These are phyloP conservation scores for Solanum lignicaule DNA, from an alignment of 257 asterid species.

Conservation along the genomic window DNA sequence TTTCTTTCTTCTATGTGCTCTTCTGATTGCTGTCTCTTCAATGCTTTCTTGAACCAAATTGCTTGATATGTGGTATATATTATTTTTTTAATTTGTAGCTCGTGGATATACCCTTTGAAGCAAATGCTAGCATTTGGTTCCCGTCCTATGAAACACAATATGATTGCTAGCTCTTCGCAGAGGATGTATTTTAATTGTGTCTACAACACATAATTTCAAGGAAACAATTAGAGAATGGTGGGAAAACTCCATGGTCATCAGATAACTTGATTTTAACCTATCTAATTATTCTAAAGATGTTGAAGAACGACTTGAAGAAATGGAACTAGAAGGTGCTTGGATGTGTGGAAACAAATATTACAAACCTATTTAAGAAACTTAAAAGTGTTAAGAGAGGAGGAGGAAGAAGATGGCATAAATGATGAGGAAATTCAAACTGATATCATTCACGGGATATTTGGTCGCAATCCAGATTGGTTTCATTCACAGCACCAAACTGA, in stretches of 20 bases:
- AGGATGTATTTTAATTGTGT: background rate
- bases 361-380: background rate
- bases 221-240: background rate
- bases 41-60: background rate
- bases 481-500: slow-evolving; percentile 1
- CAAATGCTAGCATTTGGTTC: background rate
- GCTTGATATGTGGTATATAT: background rate
- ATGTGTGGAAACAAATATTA: background rate
- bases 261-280: background rate
- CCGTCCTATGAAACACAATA: background rate
- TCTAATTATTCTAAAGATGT: background rate
- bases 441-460: background rate
- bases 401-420: background rate
- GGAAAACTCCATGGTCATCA: background rate
- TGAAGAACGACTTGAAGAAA: background rate
- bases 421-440: background rate
- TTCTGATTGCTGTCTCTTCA: background rate
- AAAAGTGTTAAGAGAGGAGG: background rate
- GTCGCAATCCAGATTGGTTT: slow-evolving; percentile 13
- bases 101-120: background rate
- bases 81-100: background rate
- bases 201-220: background rate
- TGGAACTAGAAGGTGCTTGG: background rate
- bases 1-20: background rate
- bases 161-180: background rate